Evolutionary conservation across 345 rosid species (phyloP), one percentile per base, ranked within the genome.

Genomic region (Camelina sativa): DNA sequence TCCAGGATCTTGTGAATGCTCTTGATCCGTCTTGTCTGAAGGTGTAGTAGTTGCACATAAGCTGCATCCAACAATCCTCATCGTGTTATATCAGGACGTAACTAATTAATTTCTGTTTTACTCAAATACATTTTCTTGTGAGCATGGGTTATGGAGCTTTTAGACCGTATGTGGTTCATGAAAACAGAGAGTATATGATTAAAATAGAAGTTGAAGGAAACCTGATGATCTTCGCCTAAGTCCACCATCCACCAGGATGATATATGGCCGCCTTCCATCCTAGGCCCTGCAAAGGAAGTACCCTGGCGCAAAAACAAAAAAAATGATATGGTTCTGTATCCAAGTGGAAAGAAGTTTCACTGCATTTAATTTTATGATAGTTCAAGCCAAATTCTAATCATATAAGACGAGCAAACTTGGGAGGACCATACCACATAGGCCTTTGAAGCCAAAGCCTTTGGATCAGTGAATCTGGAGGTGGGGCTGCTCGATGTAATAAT

Each of bases 221-320:
- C 99, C 97, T 92, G 97, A 83, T 88, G 99, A 78, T 95, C 88
- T 84, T 88, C 80, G 68, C 98, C 97, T 23, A 94, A 72, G 81
- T 91, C 98, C 69, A 94, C 85, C 92, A 85, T 84, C 98, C 98
- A 94, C 98, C 98, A 94, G 0, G 97, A 78, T 62, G 81, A 82
- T 69, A 75, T 83, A 25, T 23, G 79, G 32, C 97, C 93, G 13
- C 82, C 79, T 83, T 95, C 97, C 75, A 86, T 80, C 41, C 96
- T 86, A 59, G 97, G 90, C 72, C 99, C 97, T 40, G 98, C 84
- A 76, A 86, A 89, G 68, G 84, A 92, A 47, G 91, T 90, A 46
- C 97, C 97, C 99, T 95, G 48, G 50, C n/a, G 54, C 52, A 68
- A 37, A 59, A 35, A 37, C 13, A 15, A 20, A 37, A 37, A 8